Evolutionary conservation across 1,139 yeast genomes (phyloP), one percentile per base, ranked within the genome.

Genomic region (Geotrichum cucujoidarum): DNA sequence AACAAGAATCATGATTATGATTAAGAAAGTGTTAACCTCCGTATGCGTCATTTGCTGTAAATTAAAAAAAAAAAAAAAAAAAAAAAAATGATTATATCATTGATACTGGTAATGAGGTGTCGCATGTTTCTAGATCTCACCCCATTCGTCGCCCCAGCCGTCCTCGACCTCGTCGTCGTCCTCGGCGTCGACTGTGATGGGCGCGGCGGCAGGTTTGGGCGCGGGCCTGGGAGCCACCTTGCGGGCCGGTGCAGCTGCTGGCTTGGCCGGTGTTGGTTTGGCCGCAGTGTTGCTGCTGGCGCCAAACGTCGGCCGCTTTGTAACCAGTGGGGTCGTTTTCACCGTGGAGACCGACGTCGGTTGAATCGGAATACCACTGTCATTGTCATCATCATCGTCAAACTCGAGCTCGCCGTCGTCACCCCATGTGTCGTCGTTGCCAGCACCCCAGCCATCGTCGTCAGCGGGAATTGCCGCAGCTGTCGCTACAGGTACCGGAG

Each of bases 341-440:
- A 34, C 22, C 27, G 6, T 21, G 31, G 21, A 13, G 32, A 17
- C 46, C 48, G 22, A 44, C 45, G 16, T 17, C 8, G 35, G 35
- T 32, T 32, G n/a, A n/a, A n/a, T n/a, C n/a, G n/a, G n/a, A n/a
- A n/a, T n/a, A n/a, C n/a, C n/a, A n/a, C n/a, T n/a, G n/a, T n/a
- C n/a, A n/a, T n/a, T n/a, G n/a, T n/a, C 20, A 8, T 17, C 20
- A 8, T 33, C 51, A 6, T 51, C 52, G 10, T 53, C 61, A 50
- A 57, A 60, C 30, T 57, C 55, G 20, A 41, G 30, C 14, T 41
- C 45, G 2, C 20, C 39, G 17, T 24, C 33, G n/a, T 41, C 31
- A 17, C 25, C 30, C 36, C 40, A 39, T 29, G 36, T 33, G 13
- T 40, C 47, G 22, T 31, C 42, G 8, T 34, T 45, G 24, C 17